Conservation (phyloP, 1,139 yeast species). For the Sugiyamaella sp. region DNA sequence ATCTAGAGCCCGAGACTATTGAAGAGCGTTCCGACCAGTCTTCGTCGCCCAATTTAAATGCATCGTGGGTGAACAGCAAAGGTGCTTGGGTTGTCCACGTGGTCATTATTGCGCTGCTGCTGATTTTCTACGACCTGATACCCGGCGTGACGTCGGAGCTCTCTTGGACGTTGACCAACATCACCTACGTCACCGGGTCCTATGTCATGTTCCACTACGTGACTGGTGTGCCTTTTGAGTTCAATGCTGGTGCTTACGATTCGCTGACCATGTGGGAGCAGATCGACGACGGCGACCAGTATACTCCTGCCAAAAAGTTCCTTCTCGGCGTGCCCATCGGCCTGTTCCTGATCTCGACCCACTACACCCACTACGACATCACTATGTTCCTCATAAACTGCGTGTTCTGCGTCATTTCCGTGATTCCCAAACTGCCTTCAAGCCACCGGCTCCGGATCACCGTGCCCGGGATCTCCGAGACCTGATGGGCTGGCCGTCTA, state of each 20-base stretch:
- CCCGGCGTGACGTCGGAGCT: constrained; percentile 79
- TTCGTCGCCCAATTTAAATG: constrained; percentile 84
- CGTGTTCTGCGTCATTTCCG: constrained; percentile 75
- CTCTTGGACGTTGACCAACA: constrained; percentile 92
- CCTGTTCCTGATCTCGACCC: constrained; percentile 83
- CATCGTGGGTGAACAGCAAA: constrained; percentile 93
- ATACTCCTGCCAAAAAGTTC: constrained; percentile 94
- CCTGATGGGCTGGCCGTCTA: background rate
- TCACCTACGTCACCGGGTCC: constrained; percentile 86
- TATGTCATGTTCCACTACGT: constrained; percentile 96
- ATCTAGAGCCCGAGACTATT: constrained; percentile 88
- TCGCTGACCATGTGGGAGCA: constrained; percentile 99
- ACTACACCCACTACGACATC: constrained; percentile 84
- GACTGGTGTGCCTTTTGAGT: constrained; percentile 96
- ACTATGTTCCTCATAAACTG: constrained; percentile 79
- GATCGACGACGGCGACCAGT: constrained; percentile 94
- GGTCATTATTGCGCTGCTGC: constrained; percentile 73
- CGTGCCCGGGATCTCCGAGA: constrained; percentile 35
- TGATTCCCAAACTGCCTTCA: constrained; percentile 83
- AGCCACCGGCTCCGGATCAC: constrained; percentile 45
- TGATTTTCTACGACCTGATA: constrained; percentile 74
- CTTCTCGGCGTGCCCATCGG: constrained; percentile 88
- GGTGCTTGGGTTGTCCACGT: constrained; percentile 92
- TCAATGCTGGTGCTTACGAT: constrained; percentile 95
- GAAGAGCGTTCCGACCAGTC: constrained; percentile 94